Evolutionary conservation across 73 alveolate species (phyloP).

Genomic region (Stentor coeruleus): DNA sequence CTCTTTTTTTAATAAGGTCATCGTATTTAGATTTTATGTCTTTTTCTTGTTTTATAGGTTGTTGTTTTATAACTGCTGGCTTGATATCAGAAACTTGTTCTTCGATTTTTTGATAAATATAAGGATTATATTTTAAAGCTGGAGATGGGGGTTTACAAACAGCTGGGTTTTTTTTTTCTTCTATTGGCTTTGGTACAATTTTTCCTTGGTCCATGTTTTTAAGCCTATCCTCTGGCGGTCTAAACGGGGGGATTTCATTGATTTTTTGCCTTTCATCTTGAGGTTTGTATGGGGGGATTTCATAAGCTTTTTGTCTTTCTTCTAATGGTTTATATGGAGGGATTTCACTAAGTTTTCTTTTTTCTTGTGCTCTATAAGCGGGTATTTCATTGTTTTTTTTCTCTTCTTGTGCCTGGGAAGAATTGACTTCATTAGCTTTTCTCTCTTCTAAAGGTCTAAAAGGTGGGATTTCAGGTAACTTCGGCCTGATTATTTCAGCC

Average conservation of each 20-base stretch:
- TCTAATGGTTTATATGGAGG: background rate
- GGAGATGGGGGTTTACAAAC: background rate
- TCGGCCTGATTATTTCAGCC: background rate
- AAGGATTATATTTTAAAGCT: background rate
- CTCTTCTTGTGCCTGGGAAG: background rate
- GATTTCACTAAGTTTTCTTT: conserved; percentile 6
- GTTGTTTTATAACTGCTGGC: background rate
- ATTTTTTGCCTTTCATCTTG: background rate
- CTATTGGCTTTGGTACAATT: background rate
- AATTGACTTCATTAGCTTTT: background rate
- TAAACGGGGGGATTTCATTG: background rate
- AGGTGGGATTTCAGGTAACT: background rate
- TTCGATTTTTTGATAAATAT: background rate
- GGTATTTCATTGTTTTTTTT: background rate
- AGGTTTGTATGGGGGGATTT: conserved; percentile 1
- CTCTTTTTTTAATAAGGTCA: background rate
- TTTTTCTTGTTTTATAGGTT: background rate
- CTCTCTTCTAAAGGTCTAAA: background rate
- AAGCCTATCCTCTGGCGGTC: background rate
- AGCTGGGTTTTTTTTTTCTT: background rate
- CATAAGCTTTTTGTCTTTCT: background rate
- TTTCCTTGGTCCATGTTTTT: too few species aligned
- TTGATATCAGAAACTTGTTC: background rate
- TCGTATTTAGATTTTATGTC: background rate
- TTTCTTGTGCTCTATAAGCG: background rate